Conservation (phyloP, 2,329 filamentous ascomycete genomes). For the Colletotrichum sp. region DNA sequence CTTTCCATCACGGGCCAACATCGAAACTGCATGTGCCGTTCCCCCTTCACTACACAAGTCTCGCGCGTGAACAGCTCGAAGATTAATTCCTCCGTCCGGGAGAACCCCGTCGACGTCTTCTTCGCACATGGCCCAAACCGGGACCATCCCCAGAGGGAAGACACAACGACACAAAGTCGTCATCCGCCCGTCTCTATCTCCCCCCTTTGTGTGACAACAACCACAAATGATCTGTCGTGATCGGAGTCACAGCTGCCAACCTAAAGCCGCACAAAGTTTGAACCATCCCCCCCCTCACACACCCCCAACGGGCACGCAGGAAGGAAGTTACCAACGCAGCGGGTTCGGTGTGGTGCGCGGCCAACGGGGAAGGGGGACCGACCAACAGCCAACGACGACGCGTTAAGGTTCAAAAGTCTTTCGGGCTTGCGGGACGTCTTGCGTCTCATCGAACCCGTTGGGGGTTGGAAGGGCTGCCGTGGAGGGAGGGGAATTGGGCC, state of each 20-base stretch:
- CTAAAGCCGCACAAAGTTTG: not conserved
- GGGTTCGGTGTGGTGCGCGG: not conserved
- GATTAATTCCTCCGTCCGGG: not conserved
- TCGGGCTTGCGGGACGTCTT: not conserved
- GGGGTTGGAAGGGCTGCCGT: not conserved
- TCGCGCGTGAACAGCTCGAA: not conserved
- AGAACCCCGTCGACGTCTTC: not conserved
- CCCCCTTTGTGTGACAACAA: not conserved
- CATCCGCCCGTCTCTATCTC: not conserved
- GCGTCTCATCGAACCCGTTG: not conserved
- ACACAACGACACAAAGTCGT: not conserved
- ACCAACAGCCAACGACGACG: not conserved
- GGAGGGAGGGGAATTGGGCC: not conserved
- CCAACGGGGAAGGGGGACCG: not conserved
- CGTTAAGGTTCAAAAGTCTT: not conserved
- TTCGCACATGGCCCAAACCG: not conserved
- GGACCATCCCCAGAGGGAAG: not conserved
- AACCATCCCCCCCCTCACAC: not conserved
- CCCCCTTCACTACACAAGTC: not conserved
- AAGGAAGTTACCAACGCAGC: not conserved
- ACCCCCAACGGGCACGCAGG: not conserved
- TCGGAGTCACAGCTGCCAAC: conserved; percentile 17
- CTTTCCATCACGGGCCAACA: not conserved
- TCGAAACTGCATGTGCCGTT: not conserved
- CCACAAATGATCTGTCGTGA: not conserved